Conservation (phyloP, 371 early-diverging fungal genomes). For the Mucor circinelloides region DNA sequence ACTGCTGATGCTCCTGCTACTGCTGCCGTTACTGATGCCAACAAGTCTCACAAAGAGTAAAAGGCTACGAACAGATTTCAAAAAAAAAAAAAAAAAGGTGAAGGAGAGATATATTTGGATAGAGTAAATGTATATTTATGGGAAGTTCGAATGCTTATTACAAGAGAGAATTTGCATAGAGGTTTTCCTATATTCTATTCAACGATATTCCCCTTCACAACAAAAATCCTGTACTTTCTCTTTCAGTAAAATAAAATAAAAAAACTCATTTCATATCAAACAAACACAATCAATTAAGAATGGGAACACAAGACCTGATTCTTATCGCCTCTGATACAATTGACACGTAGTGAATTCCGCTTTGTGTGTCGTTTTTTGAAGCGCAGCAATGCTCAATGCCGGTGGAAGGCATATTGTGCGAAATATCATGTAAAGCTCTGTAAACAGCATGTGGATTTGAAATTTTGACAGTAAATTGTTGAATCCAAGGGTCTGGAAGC, state of each 20-base stretch:
- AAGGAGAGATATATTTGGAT: background rate
- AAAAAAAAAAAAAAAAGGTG: background rate
- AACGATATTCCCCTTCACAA: background rate
- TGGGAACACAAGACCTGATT: background rate
- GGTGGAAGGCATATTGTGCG: no score
- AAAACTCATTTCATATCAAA: background rate
- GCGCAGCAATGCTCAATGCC: background rate
- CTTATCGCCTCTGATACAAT: background rate
- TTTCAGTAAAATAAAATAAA: background rate
- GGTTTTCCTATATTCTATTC: background rate
- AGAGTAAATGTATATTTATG: background rate
- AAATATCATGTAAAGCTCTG: no score
- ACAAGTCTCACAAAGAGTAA: background rate
- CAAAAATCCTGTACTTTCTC: background rate
- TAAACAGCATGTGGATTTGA: no score
- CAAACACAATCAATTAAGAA: background rate
- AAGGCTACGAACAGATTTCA: no score
- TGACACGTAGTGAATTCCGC: background rate
- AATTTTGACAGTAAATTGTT: no score
- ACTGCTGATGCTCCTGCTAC: slow-evolving; percentile 31
- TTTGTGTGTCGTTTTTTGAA: background rate
- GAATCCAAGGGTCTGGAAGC: no score
- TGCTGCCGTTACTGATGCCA: background rate
- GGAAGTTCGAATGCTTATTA: background rate
- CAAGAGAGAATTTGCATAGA: background rate